Evolutionary conservation across 2,329 filamentous ascomycete genomes (phyloP).

Genomic region (Arthrobotrys conoides): DNA sequence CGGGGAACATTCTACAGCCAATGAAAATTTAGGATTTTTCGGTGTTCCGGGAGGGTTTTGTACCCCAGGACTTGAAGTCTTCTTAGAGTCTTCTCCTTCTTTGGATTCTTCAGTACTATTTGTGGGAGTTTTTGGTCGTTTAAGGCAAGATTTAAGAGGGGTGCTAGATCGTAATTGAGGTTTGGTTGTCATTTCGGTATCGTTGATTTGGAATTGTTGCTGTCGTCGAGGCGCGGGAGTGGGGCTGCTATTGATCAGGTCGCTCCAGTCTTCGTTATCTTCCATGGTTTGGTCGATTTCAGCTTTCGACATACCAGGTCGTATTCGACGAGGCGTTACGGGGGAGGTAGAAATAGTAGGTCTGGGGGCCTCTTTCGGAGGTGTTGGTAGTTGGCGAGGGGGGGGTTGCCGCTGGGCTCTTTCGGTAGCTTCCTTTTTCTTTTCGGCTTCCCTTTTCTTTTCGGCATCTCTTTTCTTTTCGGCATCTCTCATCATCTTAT

Average conservation of each 20-base stretch:
- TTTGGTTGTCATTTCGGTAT: neutral
- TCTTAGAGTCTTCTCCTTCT: neutral
- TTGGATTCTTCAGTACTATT: neutral
- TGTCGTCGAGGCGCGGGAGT: neutral
- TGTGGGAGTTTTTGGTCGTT: neutral
- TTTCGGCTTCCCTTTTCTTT: neutral
- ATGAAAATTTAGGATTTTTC: neutral
- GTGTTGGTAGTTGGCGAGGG: neutral
- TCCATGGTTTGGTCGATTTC: slow-evolving; percentile 2
- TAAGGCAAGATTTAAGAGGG: neutral
- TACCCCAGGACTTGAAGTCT: neutral
- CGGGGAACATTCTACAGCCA: neutral
- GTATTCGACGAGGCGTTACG: slow-evolving; percentile 3
- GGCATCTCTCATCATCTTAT: neutral
- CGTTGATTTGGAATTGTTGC: neutral
- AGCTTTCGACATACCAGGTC: slow-evolving; percentile 21
- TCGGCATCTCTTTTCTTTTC: neutral
- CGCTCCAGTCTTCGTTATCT: neutral
- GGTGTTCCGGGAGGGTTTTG: neutral
- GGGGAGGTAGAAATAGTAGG: neutral
- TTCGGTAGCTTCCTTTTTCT: neutral
- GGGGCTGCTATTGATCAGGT: neutral
- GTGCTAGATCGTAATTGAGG: slow-evolving; percentile 6
- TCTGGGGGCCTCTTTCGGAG: neutral
- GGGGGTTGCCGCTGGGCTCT: neutral